These are phyloP conservation scores for Tetracentron sinense DNA, from an alignment of 164 flowering plant genomes.

Conservation along the genomic window DNA sequence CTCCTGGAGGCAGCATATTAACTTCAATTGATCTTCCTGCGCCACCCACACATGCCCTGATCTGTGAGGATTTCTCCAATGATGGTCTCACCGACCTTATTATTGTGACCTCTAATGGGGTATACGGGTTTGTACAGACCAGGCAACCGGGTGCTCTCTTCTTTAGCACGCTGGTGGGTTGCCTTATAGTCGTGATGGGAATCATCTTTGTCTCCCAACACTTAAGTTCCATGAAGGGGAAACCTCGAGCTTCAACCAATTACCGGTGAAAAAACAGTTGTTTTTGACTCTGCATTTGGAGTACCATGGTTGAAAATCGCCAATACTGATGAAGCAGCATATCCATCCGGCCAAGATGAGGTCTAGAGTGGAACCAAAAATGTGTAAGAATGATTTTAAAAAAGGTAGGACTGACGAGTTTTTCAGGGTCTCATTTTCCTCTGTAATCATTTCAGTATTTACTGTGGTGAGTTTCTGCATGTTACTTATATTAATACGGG, in stretches of 20 bases:
- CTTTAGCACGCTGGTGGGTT: constrained; percentile 95
- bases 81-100: constrained; percentile 95
- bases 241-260: constrained; percentile 65
- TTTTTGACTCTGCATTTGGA: too few relatives aligned
- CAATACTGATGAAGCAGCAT: too few relatives aligned
- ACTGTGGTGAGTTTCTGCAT: too few relatives aligned
- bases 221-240: constrained; percentile 71
- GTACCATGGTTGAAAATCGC: too few relatives aligned
- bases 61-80: constrained; percentile 76
- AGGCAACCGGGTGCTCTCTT: constrained; percentile 97
- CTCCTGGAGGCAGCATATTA: constrained; percentile 77
- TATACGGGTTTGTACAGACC: constrained; percentile 93
- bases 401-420: too few relatives aligned
- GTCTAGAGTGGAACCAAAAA: too few relatives aligned
- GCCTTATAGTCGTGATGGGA: constrained; percentile 91
- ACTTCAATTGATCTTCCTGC: constrained; percentile 75
- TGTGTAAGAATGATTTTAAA: too few relatives aligned
- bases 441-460: too few relatives aligned
- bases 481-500: too few relatives aligned
- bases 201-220: constrained; percentile 83
- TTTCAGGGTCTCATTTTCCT: too few relatives aligned
- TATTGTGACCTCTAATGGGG: constrained; percentile 74
- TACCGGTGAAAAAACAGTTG: constrained; percentile 17
- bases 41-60: constrained; percentile 77
- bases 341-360: background rate